phyloP scores from a whole-genome alignment of 371 early-diverging fungal genomes.

The Mortierella sp. region DNA sequence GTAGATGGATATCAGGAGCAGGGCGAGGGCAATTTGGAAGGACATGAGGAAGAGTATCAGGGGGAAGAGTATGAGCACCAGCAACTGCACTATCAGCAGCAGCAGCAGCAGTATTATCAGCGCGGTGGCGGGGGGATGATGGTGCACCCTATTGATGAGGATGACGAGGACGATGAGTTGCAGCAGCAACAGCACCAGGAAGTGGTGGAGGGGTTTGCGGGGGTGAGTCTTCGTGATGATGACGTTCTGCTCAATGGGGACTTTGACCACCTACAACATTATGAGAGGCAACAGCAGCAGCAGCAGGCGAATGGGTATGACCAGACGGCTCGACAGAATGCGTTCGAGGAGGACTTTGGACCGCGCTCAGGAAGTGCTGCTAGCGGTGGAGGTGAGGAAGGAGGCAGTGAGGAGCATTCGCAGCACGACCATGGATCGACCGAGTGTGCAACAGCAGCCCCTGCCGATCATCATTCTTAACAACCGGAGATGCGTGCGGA shows the following conservation, averaged over 20 bases:
- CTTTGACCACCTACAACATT: not conserved
- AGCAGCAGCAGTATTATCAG: constrained; percentile 4
- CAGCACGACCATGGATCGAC: constrained; percentile 18
- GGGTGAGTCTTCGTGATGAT: not conserved
- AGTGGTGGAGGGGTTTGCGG: not conserved
- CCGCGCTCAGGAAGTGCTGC: not conserved
- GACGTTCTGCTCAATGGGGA: not conserved
- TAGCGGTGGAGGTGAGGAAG: not conserved
- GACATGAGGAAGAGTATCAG: not conserved
- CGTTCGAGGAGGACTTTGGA: constrained; percentile 25
- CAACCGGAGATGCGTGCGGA: not conserved
- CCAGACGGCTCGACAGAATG: not conserved
- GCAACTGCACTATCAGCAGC: not conserved
- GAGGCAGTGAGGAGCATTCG: not conserved
- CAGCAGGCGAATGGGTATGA: not conserved
- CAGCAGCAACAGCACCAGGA: constrained; percentile 4
- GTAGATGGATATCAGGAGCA: constrained; percentile 11
- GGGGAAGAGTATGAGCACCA: not conserved
- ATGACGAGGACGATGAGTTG: not conserved
- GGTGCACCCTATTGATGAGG: constrained; percentile 4
- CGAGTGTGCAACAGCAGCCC: not conserved
- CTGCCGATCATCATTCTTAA: not conserved
- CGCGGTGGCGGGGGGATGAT: not conserved
- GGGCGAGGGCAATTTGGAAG: not conserved
- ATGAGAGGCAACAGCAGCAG: not conserved